Base-by-base conservation (phyloP, 257 asterid species). In the Penstemon davidsonii region DNA sequence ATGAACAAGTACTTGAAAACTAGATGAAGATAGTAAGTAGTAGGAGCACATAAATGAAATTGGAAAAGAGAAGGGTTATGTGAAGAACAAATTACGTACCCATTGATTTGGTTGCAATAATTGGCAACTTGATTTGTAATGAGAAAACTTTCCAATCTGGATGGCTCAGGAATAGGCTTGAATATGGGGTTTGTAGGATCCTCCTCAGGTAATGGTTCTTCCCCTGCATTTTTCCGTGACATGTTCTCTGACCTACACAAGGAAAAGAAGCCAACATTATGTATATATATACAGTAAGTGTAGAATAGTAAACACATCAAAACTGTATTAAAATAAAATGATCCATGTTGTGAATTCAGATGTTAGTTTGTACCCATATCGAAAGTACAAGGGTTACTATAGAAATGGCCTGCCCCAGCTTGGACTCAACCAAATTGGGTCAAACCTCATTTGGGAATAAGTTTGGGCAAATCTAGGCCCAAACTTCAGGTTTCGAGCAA, bases 51-150 rank as follows among this genome's bases (percentile, higher is more conserved):
- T 42, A 12, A 59, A 53, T 39, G 5, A 13, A 36, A 19, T 44
- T 33, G 18, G 50, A 6, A 25, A 25, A 37, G 46, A 33, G 52
- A 55, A 9, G 9, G 38, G 9, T 13, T 9, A 41, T 12, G 12
- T 37, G 25, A 50, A 49, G 8, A 67, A 69, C 80, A 62, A 15
- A 15, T 15, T 15, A 15, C 2, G 33, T 87, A 93, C 97, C 99
- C 97, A 44, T 94, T 91, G 55, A 91, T 88, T 81, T 94, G 99
- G 88, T 94, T 88, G 90, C 99, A 91, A 58, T 91, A 91, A 76
- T 86, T 94, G 58, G 96, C 75, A 71, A 91, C 77, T 82, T 88
- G 99, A 80, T 94, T 94, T 8, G 96, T 91, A 54, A 88, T 71
- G 71, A 94, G 88, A 62, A 94, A 94, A 82, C 99, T 87, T 12